phyloP scores from a whole-genome alignment of 495 filamentous ascomycete genomes.

The Cryomyces antarcticus region DNA sequence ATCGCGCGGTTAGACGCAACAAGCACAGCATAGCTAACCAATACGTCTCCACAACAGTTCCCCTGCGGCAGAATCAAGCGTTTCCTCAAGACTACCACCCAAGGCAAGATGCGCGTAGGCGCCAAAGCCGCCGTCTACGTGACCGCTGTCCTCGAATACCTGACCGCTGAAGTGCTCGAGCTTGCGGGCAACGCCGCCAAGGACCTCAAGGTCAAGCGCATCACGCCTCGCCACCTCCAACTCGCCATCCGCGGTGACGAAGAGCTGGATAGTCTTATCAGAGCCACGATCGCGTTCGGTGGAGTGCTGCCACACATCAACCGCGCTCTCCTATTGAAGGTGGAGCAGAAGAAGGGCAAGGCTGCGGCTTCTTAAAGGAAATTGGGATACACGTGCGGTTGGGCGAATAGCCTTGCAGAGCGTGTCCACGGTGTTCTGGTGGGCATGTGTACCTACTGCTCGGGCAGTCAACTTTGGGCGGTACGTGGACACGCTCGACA shows the following conservation, averaged over 20 bases:
- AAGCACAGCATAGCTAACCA: not conserved
- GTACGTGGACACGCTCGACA: no score
- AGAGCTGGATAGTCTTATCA: conserved; percentile 91
- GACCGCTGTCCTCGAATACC: conserved; percentile 92
- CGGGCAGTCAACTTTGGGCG: no score
- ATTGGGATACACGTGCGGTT: no score
- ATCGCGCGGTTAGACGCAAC: not conserved
- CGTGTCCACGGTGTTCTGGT: no score
- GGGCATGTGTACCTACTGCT: no score
- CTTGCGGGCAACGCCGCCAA: conserved; percentile 96
- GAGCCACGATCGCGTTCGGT: conserved; percentile 94
- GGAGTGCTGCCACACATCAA: conserved; percentile 99
- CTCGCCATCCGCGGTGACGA: conserved; percentile 97
- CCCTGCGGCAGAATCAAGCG: conserved; percentile 99
- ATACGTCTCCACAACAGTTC: conserved; percentile 37
- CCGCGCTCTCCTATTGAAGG: conserved; percentile 88
- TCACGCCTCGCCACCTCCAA: conserved; percentile 93
- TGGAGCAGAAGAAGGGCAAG: conserved; percentile 96
- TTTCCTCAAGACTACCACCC: conserved; percentile 97
- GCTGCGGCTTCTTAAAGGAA: no score
- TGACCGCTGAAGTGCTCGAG: conserved; percentile 96
- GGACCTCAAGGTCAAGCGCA: conserved; percentile 99
- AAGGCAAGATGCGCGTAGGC: conserved; percentile 99
- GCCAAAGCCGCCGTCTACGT: conserved; percentile 98
- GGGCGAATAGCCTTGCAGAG: no score